Evolutionary conservation across 257 asterid species (phyloP).

Genomic region (Coffea canephora): DNA sequence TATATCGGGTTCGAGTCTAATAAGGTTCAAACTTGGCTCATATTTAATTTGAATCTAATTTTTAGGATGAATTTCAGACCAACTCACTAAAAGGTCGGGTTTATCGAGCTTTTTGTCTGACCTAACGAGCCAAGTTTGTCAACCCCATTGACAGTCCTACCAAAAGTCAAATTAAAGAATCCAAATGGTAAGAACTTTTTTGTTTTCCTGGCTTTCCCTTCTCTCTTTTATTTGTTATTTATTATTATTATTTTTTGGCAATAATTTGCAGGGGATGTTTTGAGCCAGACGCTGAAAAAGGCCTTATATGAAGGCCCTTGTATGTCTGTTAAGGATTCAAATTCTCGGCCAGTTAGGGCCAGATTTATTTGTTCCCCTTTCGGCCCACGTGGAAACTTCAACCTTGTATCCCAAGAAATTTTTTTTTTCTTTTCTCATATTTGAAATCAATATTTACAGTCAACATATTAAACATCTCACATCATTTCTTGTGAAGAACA

Average conservation of each 20-base stretch:
- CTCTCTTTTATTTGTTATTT: background rate
- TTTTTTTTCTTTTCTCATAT: background rate
- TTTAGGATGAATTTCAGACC: too few relatives aligned
- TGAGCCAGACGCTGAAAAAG: background rate
- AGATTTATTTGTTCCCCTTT: background rate
- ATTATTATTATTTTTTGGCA: background rate
- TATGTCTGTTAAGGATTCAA: background rate
- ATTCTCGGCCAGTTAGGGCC: background rate
- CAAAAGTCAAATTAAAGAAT: too few relatives aligned
- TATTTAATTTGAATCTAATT: too few relatives aligned
- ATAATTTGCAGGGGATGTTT: background rate
- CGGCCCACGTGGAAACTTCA: background rate
- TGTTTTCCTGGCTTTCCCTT: background rate
- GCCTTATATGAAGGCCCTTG: background rate
- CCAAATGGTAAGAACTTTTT: background rate
- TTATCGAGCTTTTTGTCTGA: too few relatives aligned
- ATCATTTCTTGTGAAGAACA: background rate
- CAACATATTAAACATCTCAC: background rate
- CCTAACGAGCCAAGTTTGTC: too few relatives aligned
- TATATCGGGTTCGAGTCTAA: too few relatives aligned
- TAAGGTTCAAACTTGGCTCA: too few relatives aligned
- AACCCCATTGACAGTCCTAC: too few relatives aligned
- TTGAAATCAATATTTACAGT: background rate
- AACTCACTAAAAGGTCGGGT: too few relatives aligned
- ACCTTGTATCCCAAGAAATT: slow-evolving; percentile 2